Evolutionary conservation across 164 flowering plant genomes (phyloP).

Genomic region (Malania oleifera): DNA sequence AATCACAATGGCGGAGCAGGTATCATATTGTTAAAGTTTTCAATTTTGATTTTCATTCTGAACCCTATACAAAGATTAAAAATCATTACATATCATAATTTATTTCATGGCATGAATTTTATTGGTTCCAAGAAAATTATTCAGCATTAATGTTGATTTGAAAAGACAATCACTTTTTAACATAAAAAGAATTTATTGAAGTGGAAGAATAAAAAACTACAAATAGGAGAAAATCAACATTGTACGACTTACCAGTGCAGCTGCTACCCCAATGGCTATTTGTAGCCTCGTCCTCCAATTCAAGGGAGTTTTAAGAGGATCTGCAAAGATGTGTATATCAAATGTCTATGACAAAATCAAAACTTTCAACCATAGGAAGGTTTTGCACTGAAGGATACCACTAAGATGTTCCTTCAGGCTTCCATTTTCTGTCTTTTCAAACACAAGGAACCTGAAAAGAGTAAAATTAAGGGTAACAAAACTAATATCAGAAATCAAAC

Average conservation of each 20-base stretch:
- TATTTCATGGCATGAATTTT: too few species aligned
- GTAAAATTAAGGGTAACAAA: not conserved
- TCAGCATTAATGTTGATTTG: too few species aligned
- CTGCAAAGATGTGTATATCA: conserved; percentile 41
- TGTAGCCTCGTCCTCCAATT: conserved; percentile 72
- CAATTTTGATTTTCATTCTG: too few species aligned
- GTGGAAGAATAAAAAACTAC: too few species aligned
- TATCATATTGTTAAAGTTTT: too few species aligned
- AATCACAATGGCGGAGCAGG: too few species aligned
- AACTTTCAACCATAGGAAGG: not conserved
- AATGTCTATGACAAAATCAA: not conserved
- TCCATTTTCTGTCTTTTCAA: conserved; percentile 62
- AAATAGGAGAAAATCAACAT: not conserved
- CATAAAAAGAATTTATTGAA: too few species aligned
- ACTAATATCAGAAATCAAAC: too few species aligned
- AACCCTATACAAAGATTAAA: too few species aligned
- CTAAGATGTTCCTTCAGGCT: conserved; percentile 78
- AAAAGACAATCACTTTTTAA: too few species aligned
- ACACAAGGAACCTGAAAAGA: conserved; percentile 62
- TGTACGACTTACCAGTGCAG: conserved; percentile 61
- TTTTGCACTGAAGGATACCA: conserved; percentile 37
- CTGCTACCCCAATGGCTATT: conserved; percentile 74
- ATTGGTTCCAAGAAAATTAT: too few species aligned
- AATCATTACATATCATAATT: too few species aligned
- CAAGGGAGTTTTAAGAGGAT: conserved; percentile 86